Conservation (phyloP, 2,329 filamentous ascomycete species). For the Aureobasidium mangrovei region DNA sequence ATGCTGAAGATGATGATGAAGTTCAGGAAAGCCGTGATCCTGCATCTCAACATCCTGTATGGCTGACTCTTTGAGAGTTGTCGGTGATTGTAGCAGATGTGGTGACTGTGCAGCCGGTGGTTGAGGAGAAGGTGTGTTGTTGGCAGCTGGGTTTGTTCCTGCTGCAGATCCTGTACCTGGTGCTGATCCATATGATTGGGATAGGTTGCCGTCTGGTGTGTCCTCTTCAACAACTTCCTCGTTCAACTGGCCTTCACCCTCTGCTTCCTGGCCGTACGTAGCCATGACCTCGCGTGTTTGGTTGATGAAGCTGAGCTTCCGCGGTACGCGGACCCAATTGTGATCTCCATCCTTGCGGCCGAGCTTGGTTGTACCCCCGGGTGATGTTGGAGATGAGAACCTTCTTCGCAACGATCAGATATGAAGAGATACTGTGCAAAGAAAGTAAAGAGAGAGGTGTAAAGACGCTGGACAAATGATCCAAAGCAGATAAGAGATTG, state of each 20-base stretch:
- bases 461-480: too few species aligned
- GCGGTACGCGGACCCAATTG: not conserved
- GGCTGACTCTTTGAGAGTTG: not conserved
- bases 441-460: too few species aligned
- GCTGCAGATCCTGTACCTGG: not conserved
- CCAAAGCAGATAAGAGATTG: too few species aligned
- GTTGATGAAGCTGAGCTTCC: conserved; percentile 3
- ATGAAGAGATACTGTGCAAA: not conserved
- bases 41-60: not conserved
- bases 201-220: not conserved
- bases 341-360: not conserved
- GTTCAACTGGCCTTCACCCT: not conserved
- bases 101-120: not conserved
- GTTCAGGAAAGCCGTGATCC: not conserved
- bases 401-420: not conserved
- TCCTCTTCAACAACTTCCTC: not conserved
- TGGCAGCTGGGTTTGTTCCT: not conserved
- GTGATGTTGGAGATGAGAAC: not conserved
- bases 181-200: not conserved
- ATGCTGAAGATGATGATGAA: not conserved
- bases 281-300: conserved; percentile 1
- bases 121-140: not conserved
- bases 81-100: not conserved
- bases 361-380: not conserved
- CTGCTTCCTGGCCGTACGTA: not conserved